Base-by-base conservation (phyloP, 139 green algal species). In the Marvania coccoides region DNA sequence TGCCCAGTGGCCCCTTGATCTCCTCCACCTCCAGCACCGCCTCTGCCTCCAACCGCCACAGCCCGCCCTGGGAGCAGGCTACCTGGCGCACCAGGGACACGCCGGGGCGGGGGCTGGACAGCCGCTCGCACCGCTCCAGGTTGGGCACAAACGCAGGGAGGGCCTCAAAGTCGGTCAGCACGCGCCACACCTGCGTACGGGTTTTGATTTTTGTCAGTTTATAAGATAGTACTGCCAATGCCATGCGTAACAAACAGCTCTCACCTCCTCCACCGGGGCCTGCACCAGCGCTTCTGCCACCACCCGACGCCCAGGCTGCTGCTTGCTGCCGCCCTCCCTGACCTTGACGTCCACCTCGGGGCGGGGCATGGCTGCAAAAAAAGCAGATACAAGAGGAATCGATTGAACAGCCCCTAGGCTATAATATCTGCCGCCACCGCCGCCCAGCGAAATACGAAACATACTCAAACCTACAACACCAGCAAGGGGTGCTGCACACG, bases 121-220 rank as follows among this genome's bases (percentile, higher is more conserved):
- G 28, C 29, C 62, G 63, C 63, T 84, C 59, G 38, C 71, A 86
- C 29, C n/a, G 39, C 34, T 78, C 70, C 24, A 89, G 61, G 63
- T 87, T 83, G 0, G 82, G 82, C 30, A 89, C 71, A 67, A 87
- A 83, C 1, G 71, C 56, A 6, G 76, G 30, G 4, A 89, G 74
- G 10, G 47, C 34, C 23, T 79, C 67, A 47, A 77, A 89, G 63
- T 83, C 58, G 15, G 77, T 87, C 39, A 89, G 61, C 24, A 89
- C 77, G 9, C 36, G 14, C 82, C 82, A 89, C 1, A 87, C 80
- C 73, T 85, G 77, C 36, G 45, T 4, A 51, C 42, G 19, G 19
- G 19, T 28, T 51, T 28, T 38, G 8, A 4, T 5, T n/a, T n/a
- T n/a, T n/a, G n/a, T n/a, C n/a, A n/a, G n/a, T n/a, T n/a, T n/a